Base-by-base conservation (phyloP, 1,284 basidiomycete species). In the Irpex sp. region DNA sequence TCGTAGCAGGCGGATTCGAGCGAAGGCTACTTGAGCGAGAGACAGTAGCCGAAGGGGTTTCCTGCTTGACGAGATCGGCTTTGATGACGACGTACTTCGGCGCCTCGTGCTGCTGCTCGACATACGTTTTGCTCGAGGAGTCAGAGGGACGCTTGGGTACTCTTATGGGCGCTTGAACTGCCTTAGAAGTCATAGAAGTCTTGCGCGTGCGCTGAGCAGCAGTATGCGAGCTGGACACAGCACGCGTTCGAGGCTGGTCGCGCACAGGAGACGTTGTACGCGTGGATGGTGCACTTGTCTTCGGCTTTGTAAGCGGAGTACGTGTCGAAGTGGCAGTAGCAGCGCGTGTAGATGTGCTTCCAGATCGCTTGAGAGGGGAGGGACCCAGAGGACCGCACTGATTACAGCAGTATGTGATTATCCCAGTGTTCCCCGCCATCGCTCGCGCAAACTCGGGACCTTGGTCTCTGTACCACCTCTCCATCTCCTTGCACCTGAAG, bases 401-500 rank as follows among this genome's bases (percentile, higher is more conserved):
- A 51, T 61, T 67, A 67, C 73, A 75, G 62, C 70, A 73, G 31
- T 65, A 67, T 3, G 62, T 51, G 49, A 48, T 62, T 19, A 60
- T 64, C 34, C 62, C 59, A 36, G n/a, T 58, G 21, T 36, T 31
- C 8, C 57, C 57, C 6, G 57, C 21, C 57, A 58, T 40, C 34
- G 19, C 11, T 7, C 40, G 48, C 15, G 1, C 60, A 44, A 69
- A 61, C 55, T 73, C 71, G 55, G 68, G 60, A 21, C 78, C 75
- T 38, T 82, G 77, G 31, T 73, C 70, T 64, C 78, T 78, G 70
- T 89, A 84, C 89, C 89, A 91, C 62, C 84, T 85, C 69, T 91
- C 88, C 82, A 91, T 89, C 73, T 89, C 88, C 75, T 89, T 89
- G 48, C 91, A 73, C 31, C 88, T 81, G 71, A 91, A 91, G 72